phyloP scores from a whole-genome alignment of 139 green algal genomes.

The Pycnococcus provasolii region DNA sequence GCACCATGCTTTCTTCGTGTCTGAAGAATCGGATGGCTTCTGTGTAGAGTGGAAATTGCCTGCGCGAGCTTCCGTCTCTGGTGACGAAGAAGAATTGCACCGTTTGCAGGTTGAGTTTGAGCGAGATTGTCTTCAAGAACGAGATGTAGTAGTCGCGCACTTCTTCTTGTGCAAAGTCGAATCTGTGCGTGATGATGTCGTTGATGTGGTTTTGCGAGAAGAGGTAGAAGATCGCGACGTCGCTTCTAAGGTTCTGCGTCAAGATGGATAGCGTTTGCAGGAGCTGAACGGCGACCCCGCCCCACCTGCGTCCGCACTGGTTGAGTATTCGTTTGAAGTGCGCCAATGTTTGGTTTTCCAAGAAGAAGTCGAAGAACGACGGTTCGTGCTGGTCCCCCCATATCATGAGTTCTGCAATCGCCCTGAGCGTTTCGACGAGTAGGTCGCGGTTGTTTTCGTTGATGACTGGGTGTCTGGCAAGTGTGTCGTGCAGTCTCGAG shows the following conservation, averaged over 20 bases:
- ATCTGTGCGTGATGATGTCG: slow-evolving; percentile 70
- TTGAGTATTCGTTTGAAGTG: slow-evolving; percentile 77
- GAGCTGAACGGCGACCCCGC: slow-evolving; percentile 62
- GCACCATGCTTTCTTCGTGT: slow-evolving; percentile 89
- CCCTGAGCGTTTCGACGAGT: slow-evolving; percentile 81
- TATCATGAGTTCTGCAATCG: slow-evolving; percentile 92
- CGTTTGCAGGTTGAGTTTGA: slow-evolving; percentile 78
- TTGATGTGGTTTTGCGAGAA: slow-evolving; percentile 97
- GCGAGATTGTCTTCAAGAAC: slow-evolving; percentile 87
- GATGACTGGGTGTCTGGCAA: slow-evolving; percentile 43
- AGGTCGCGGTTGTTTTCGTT: slow-evolving; percentile 46
- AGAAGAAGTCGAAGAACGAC: slow-evolving; percentile 88
- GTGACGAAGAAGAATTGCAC: slow-evolving; percentile 82
- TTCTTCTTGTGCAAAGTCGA: slow-evolving; percentile 95
- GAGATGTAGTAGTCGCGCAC: slow-evolving; percentile 93
- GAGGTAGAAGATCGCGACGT: slow-evolving; percentile 82
- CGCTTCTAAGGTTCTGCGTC: slow-evolving; percentile 84
- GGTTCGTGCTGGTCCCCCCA: slow-evolving; percentile 95
- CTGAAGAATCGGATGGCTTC: slow-evolving; percentile 80
- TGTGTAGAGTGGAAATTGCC: slow-evolving; percentile 78
- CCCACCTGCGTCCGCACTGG: slow-evolving; percentile 54
- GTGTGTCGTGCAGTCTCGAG: slow-evolving; percentile 38
- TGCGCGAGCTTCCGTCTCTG: neutral
- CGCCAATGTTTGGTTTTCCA: slow-evolving; percentile 79
- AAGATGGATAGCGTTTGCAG: slow-evolving; percentile 80